A percentile compares a stretch with the other conserved stretches of the same genome.
Evolutionary conservation across 1,284 basidiomycete genomes (phyloP).

Genomic region (Thecaphora thlaspeos): DNA sequence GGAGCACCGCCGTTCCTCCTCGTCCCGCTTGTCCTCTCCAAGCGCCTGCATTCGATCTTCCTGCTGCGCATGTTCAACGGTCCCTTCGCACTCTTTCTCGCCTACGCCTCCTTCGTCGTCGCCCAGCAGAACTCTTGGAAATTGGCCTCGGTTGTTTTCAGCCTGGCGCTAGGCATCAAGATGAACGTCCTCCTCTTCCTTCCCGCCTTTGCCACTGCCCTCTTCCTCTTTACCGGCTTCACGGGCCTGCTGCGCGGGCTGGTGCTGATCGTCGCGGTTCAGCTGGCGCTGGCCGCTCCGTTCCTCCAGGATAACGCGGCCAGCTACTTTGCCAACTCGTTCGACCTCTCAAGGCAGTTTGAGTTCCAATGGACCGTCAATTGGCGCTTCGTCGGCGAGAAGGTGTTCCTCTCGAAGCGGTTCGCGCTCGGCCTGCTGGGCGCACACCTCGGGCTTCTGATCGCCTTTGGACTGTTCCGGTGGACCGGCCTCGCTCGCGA

Average conservation of each 20-base stretch:
- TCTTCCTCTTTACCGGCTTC: slow-evolving; percentile 65
- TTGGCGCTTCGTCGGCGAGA: slow-evolving; percentile 82
- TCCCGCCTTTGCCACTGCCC: slow-evolving; percentile 72
- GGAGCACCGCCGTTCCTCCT: slow-evolving; percentile 61
- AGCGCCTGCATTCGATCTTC: slow-evolving; percentile 90
- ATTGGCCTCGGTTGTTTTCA: slow-evolving; percentile 69
- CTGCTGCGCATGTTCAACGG: slow-evolving; percentile 93
- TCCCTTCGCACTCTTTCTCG: slow-evolving; percentile 72
- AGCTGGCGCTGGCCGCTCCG: slow-evolving; percentile 69
- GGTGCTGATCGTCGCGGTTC: slow-evolving; percentile 46
- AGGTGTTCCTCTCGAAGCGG: slow-evolving; percentile 68
- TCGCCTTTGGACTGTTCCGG: slow-evolving; percentile 67
- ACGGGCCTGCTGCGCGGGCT: slow-evolving; percentile 8
- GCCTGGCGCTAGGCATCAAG: slow-evolving; percentile 84
- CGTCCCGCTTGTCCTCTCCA: slow-evolving; percentile 77
- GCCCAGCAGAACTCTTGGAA: slow-evolving; percentile 67
- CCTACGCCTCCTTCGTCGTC: slow-evolving; percentile 60
- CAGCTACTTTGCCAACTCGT: slow-evolving; percentile 75
- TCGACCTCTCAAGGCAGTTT: slow-evolving; percentile 85
- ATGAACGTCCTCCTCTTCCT: slow-evolving; percentile 95
- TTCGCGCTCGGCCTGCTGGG: slow-evolving; percentile 70
- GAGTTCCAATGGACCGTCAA: slow-evolving; percentile 97
- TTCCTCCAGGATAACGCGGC: slow-evolving; percentile 69
- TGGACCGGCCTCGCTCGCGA: slow-evolving; percentile 70
- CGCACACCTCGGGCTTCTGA: slow-evolving; percentile 67